phyloP scores from a whole-genome alignment of 768 basidiomycete species.

The Saitozyma sp. region DNA sequence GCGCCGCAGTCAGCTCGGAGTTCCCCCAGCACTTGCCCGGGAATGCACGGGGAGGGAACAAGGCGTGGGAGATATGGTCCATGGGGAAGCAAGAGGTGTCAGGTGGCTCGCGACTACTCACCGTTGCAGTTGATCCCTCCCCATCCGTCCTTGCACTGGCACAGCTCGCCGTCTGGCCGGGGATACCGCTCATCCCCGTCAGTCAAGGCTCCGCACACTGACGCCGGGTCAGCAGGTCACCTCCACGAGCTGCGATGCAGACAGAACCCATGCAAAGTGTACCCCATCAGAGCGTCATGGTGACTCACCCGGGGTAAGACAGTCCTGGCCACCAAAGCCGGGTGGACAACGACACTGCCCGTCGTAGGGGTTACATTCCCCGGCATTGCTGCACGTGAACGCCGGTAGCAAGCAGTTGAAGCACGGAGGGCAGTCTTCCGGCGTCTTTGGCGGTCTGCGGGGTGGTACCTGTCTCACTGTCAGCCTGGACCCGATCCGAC shows the following conservation, averaged over 20 bases:
- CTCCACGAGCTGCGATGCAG: neutral
- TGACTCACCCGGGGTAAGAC: constrained; percentile 79
- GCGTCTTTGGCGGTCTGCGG: constrained; percentile 6
- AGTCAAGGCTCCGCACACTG: constrained; percentile 91
- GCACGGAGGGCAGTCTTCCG: constrained; percentile 59
- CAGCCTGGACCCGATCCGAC: too few species aligned
- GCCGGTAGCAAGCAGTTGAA: constrained; percentile 94
- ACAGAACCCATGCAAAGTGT: neutral
- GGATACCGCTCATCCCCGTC: constrained; percentile 83
- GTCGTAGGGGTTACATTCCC: constrained; percentile 83
- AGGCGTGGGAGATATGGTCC: too few species aligned
- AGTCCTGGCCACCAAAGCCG: constrained; percentile 98
- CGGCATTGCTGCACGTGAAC: constrained; percentile 90
- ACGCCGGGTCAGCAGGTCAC: neutral
- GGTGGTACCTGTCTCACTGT: neutral
- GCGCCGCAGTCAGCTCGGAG: neutral
- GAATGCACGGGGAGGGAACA: too few species aligned
- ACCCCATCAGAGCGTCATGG: neutral
- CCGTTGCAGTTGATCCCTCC: constrained; percentile 96
- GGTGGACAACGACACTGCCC: constrained; percentile 96
- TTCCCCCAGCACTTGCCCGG: neutral
- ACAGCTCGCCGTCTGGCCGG: constrained; percentile 70
- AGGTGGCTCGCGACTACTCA: constrained; percentile 51
- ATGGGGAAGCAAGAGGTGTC: too few species aligned
- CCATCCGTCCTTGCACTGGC: constrained; percentile 94